phyloP scores from a whole-genome alignment of 805 yeast genomes.

The Ogataea salicorniae region DNA sequence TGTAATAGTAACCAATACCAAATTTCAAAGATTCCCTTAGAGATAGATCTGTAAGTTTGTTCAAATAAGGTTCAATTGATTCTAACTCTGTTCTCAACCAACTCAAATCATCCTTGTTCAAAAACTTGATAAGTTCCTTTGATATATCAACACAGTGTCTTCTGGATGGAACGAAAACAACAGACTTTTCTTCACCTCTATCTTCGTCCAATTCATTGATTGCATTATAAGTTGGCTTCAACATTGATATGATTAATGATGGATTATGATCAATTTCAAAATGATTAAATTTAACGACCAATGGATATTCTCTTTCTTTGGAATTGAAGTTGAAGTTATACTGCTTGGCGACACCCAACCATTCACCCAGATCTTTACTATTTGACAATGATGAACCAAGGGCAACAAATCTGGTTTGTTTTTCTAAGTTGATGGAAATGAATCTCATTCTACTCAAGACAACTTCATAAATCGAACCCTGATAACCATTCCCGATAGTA shows the following conservation, averaged over 20 bases:
- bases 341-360: slow-evolving; percentile 70
- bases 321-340: slow-evolving; percentile 69
- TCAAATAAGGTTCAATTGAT: slow-evolving; percentile 37
- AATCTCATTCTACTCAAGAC: slow-evolving; percentile 67
- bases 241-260: slow-evolving; percentile 47
- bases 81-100: slow-evolving; percentile 37
- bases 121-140: slow-evolving; percentile 33
- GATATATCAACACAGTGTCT: slow-evolving; percentile 51
- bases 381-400: slow-evolving; percentile 67
- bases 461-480: slow-evolving; percentile 65
- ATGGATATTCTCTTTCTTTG: slow-evolving; percentile 47
- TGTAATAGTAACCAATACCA: slow-evolving; percentile 65
- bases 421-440: slow-evolving; percentile 61
- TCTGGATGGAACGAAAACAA: slow-evolving; percentile 57
- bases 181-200: slow-evolving; percentile 29
- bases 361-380: slow-evolving; percentile 73
- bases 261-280: slow-evolving; percentile 44
- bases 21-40: slow-evolving; percentile 39
- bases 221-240: slow-evolving; percentile 43
- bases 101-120: slow-evolving; percentile 31
- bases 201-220: slow-evolving; percentile 30
- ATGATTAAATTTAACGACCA: slow-evolving; percentile 54
- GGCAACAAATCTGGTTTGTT: slow-evolving; percentile 57
- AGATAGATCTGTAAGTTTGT: slow-evolving; percentile 41
- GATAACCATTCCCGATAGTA: slow-evolving; percentile 47